These are phyloP conservation scores for Gautieria morchelliformis DNA, from an alignment of 768 basidiomycete species.

Conservation along the genomic window DNA sequence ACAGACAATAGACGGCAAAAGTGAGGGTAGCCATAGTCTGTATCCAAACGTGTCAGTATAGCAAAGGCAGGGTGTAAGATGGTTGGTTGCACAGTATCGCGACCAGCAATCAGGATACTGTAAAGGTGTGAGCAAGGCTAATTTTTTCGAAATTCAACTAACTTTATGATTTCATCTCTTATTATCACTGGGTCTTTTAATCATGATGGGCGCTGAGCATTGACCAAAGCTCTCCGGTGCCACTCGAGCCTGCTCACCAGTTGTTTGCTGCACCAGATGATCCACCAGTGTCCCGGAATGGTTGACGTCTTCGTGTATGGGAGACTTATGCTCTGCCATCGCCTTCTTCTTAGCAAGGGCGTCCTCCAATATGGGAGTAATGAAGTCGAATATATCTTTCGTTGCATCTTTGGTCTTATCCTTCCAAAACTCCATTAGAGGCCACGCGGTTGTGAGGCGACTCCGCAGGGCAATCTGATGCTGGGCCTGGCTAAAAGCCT, in stretches of 20 bases:
- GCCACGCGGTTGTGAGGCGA: constrained; percentile 28
- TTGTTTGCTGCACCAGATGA: constrained; percentile 28
- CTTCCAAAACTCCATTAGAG: constrained; percentile 28
- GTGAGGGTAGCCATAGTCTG: constrained; percentile 26
- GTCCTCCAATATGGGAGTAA: constrained; percentile 31
- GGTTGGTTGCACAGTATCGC: constrained; percentile 14
- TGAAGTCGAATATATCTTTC: constrained; percentile 27
- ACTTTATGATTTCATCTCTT: constrained; percentile 15
- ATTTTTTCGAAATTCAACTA: neutral
- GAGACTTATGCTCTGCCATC: neutral
- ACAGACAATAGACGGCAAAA: constrained; percentile 34
- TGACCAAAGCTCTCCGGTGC: neutral
- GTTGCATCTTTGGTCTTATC: constrained; percentile 26
- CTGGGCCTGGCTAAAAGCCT: constrained; percentile 27
- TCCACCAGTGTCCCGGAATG: constrained; percentile 30
- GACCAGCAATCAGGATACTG: constrained; percentile 16
- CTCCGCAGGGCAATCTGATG: constrained; percentile 19
- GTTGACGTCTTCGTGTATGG: constrained; percentile 16
- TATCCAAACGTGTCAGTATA: neutral
- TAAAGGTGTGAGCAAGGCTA: neutral
- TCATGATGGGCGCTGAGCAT: neutral
- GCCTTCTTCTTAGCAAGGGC: constrained; percentile 20
- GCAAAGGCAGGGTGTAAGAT: constrained; percentile 8
- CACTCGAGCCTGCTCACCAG: constrained; percentile 19
- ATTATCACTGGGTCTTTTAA: constrained; percentile 3